Percentiles rank a stretch among this genome's conserved stretches.
phyloP scores from a whole-genome alignment of 306 rosid genomes.

The Vigna trinervia region DNA sequence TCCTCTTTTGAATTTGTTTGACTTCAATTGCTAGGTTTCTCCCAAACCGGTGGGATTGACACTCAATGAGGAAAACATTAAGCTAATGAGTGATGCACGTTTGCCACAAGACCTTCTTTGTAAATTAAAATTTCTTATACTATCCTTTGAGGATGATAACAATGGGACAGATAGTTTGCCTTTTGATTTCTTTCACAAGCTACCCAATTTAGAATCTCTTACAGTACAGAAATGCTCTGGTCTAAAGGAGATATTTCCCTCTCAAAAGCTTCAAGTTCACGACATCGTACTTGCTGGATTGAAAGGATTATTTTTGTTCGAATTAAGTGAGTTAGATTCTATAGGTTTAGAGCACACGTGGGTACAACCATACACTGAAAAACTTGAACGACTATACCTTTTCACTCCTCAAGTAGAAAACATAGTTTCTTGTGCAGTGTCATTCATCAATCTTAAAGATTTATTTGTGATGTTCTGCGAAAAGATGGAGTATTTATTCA shows the following conservation, averaged over 20 bases:
- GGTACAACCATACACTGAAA: conserved; percentile 7
- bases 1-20: not conserved
- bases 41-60: not conserved
- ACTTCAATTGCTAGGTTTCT: not conserved
- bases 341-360: conserved; percentile 31
- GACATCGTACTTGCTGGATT: too few relatives aligned
- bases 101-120: not conserved
- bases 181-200: not conserved
- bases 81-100: not conserved
- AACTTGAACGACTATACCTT: fast-evolving
- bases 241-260: not conserved
- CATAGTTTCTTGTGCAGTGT: not conserved
- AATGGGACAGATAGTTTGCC: not conserved
- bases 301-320: too few relatives aligned
- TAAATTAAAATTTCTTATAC: not conserved
- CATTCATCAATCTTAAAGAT: not conserved
- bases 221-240: not conserved
- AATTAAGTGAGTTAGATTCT: not conserved
- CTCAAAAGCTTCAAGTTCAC: not conserved
- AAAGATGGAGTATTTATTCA: conserved; percentile 24
- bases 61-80: not conserved
- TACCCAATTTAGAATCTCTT: not conserved
- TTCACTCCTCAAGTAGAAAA: not conserved
- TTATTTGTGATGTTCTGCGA: fast-evolving
- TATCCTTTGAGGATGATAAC: not conserved